Evolutionary conservation across 2,329 filamentous ascomycete species (phyloP).

Genomic region (Colletotrichum lindemuthianum): DNA sequence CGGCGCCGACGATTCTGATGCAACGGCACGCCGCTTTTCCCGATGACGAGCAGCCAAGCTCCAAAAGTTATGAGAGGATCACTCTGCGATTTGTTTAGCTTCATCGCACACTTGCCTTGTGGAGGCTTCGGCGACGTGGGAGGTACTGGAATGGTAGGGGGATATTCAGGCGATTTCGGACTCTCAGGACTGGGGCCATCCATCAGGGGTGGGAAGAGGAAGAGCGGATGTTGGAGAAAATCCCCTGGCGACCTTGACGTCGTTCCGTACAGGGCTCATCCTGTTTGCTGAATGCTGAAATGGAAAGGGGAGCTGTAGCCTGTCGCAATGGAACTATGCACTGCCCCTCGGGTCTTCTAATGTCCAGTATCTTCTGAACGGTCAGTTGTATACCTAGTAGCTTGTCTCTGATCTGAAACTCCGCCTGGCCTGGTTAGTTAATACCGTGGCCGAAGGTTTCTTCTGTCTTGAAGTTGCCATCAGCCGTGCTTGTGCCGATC

Average conservation of each 20-base stretch:
- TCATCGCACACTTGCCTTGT: conserved; percentile 20
- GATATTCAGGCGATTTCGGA: conserved; percentile 19
- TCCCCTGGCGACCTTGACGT: conserved; percentile 1
- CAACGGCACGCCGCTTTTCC: too few species aligned
- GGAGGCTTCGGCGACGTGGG: conserved; percentile 3
- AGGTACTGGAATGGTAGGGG: conserved; percentile 5
- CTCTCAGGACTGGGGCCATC: conserved; percentile 8
- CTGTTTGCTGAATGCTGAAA: not conserved
- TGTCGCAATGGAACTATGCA: not conserved
- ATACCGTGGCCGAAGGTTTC: too few species aligned
- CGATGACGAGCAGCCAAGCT: too few species aligned
- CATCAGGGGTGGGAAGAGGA: not conserved
- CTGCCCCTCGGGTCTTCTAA: conserved; percentile 13
- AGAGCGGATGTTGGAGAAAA: conserved; percentile 25
- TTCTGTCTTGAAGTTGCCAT: not conserved
- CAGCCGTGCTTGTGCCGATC: not conserved
- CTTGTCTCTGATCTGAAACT: conserved; percentile 31
- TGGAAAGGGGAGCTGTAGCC: too few species aligned
- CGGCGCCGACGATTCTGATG: too few species aligned
- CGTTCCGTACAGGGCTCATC: conserved; percentile 4
- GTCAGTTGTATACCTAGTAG: conserved; percentile 27
- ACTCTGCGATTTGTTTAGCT: not conserved
- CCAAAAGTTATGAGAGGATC: too few species aligned
- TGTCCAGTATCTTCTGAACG: conserved; percentile 11
- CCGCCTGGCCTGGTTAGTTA: not conserved